phyloP scores from a whole-genome alignment of 2,329 filamentous ascomycete species.

The Phyllosticta paracitricarpa region DNA sequence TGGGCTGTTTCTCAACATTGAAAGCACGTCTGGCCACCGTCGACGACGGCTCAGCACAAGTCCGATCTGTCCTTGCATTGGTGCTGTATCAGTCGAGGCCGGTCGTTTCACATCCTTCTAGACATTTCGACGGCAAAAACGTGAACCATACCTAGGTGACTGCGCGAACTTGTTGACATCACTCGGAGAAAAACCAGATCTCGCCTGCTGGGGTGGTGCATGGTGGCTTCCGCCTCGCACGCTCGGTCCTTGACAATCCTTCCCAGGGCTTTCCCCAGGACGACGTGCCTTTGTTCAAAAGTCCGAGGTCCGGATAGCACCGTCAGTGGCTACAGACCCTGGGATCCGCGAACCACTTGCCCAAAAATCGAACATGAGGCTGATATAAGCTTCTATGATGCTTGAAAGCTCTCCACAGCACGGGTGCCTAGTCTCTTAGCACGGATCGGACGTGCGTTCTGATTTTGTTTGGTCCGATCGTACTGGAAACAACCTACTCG shows the following conservation, averaged over 20 bases:
- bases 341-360: not conserved
- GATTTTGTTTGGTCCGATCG: not conserved
- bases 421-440: not conserved
- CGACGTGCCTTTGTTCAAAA: not conserved
- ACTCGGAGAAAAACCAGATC: not conserved
- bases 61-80: not conserved
- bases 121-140: not conserved
- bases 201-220: not conserved
- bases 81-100: not conserved
- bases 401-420: not conserved
- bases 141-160: too few species aligned
- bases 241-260: not conserved
- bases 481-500: not conserved
- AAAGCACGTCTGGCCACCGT: not conserved
- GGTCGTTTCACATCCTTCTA: not conserved
- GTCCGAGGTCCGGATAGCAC: not conserved
- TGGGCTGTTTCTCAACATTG: not conserved
- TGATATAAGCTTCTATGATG: not conserved
- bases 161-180: not conserved
- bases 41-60: not conserved
- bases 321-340: not conserved
- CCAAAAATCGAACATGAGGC: not conserved
- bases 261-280: not conserved
- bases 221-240: not conserved
- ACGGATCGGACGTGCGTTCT: not conserved